Conservation (phyloP, 2,329 filamentous ascomycete genomes). For the Polytolypa hystricis region DNA sequence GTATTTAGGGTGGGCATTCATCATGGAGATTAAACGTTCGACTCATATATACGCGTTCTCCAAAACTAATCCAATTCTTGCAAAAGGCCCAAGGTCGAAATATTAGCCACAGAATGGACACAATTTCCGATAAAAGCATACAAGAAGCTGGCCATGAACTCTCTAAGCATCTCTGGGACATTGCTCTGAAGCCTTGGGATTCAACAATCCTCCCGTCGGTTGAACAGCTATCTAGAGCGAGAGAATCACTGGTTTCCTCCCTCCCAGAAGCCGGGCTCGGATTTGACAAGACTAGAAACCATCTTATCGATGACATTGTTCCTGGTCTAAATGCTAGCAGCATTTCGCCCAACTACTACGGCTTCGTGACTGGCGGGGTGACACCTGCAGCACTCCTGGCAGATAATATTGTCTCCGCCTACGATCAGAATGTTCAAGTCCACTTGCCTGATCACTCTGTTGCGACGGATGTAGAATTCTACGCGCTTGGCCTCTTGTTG, state of each 20-base stretch:
- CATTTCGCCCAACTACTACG: conserved; percentile 62
- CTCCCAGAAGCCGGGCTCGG: conserved; percentile 22
- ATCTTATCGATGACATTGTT: conserved; percentile 32
- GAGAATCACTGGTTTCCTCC: conserved; percentile 21
- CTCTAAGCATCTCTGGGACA: too few species aligned
- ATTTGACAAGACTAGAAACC: conserved; percentile 22
- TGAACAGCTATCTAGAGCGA: conserved; percentile 20
- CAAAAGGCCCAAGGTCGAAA: too few species aligned
- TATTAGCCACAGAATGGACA: too few species aligned
- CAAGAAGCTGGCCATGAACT: too few species aligned
- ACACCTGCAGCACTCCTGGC: conserved; percentile 71
- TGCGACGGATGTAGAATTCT: conserved; percentile 64
- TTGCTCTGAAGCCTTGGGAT: conserved; percentile 19
- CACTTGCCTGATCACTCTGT: conserved; percentile 68
- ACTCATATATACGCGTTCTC: too few species aligned
- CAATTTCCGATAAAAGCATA: too few species aligned
- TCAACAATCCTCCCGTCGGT: conserved; percentile 23
- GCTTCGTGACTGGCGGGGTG: conserved; percentile 74
- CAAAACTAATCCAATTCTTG: too few species aligned
- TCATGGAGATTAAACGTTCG: too few species aligned
- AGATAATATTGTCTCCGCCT: conserved; percentile 68
- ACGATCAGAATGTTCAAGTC: conserved; percentile 76
- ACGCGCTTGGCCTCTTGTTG: conserved; percentile 57
- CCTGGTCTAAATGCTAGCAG: conserved; percentile 56
- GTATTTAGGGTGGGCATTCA: too few species aligned